Evolutionary conservation across 306 rosid genomes (phyloP).

Genomic region (Inga oerstediana): DNA sequence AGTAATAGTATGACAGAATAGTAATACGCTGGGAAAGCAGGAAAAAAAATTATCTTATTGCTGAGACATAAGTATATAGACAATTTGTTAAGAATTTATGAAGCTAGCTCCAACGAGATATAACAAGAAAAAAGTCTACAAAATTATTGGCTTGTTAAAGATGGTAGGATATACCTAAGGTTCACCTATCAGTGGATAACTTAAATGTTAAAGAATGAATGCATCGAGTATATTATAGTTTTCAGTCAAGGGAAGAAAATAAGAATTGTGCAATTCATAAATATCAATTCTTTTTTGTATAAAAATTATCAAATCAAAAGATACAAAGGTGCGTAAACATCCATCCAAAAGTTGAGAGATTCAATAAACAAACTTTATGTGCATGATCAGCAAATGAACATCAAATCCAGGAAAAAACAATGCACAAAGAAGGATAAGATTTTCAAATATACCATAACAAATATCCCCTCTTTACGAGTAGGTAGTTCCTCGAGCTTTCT

Average conservation of each 20-base stretch:
- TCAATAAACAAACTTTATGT: slow-evolving; percentile 12
- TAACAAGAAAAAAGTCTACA: slow-evolving; percentile 8
- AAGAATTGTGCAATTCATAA: not conserved
- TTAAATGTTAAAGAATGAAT: not conserved
- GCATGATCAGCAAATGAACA: slow-evolving; percentile 28
- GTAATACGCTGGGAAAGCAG: slow-evolving; percentile 74
- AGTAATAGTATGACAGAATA: slow-evolving; percentile 83
- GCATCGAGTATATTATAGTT: not conserved
- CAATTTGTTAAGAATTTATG: slow-evolving; percentile 18
- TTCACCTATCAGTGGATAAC: not conserved
- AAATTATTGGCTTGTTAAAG: slow-evolving; percentile 4
- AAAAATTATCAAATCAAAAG: not conserved
- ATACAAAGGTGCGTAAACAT: not conserved
- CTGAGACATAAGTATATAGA: slow-evolving; percentile 12
- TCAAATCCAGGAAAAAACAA: slow-evolving; percentile 12
- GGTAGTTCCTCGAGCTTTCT: slow-evolving; percentile 84
- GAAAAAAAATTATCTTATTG: slow-evolving; percentile 23
- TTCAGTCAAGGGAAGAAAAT: not conserved
- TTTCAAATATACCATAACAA: slow-evolving; percentile 73
- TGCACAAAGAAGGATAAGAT: slow-evolving; percentile 32
- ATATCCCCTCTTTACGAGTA: slow-evolving; percentile 84
- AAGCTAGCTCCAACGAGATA: slow-evolving; percentile 6
- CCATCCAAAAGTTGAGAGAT: not conserved
- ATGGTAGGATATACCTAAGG: not conserved
- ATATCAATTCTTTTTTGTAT: not conserved